Conservation (phyloP, 2,329 filamentous ascomycete species). For the Ascochyta pisi region DNA sequence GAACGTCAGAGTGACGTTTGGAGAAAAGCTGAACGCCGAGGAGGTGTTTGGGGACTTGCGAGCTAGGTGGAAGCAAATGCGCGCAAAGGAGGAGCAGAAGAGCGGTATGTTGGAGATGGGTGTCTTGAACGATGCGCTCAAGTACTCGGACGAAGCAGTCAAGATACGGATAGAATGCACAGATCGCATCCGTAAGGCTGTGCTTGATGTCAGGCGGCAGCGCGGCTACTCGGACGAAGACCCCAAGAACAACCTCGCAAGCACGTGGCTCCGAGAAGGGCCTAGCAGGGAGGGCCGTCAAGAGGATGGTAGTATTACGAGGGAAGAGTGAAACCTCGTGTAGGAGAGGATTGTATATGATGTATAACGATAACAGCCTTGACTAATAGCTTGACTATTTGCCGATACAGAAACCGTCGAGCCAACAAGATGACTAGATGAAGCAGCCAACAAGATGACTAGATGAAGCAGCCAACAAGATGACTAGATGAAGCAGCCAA, state of each 20-base stretch:
- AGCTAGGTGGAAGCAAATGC: slow-evolving; percentile 73
- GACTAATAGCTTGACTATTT: no score
- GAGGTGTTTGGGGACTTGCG: slow-evolving; percentile 79
- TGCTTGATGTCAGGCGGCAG: slow-evolving; percentile 76
- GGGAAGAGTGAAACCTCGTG: slow-evolving; percentile 55
- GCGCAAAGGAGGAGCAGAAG: slow-evolving; percentile 59
- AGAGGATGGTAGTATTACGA: slow-evolving; percentile 67
- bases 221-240: slow-evolving; percentile 82
- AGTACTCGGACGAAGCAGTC: slow-evolving; percentile 75
- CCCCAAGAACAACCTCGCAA: slow-evolving; percentile 74
- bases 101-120: slow-evolving; percentile 58
- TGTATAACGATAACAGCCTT: not conserved
- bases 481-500: not conserved
- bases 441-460: not conserved
- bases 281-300: slow-evolving; percentile 62
- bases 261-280: slow-evolving; percentile 76
- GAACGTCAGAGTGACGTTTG: slow-evolving; percentile 76
- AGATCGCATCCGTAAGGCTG: slow-evolving; percentile 75
- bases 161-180: slow-evolving; percentile 82
- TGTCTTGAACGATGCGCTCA: slow-evolving; percentile 69
- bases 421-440: not conserved
- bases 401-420: no score
- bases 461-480: not conserved
- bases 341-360: slow-evolving; percentile 5
- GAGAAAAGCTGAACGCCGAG: slow-evolving; percentile 77